Evolutionary conservation across 768 basidiomycete genomes (phyloP).

Genomic region (Mycena latifolia): DNA sequence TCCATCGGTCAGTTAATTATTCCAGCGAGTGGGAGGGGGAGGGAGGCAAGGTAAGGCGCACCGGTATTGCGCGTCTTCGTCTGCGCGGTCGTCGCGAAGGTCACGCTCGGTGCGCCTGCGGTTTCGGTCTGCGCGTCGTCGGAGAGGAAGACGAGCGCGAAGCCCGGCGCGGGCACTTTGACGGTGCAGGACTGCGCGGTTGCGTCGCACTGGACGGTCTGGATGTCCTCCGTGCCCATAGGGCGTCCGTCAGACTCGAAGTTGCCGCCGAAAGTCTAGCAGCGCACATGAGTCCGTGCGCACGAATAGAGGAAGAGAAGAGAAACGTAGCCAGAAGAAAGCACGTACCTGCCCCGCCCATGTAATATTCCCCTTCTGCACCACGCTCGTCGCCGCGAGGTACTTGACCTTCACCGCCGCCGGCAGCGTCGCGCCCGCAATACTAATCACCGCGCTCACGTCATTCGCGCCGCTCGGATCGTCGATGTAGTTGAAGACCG

Average conservation of each 20-base stretch:
- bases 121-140: conserved; percentile 49
- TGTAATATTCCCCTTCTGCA: conserved; percentile 72
- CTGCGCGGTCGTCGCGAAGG: conserved; percentile 69
- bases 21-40: too few species aligned
- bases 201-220: conserved; percentile 70
- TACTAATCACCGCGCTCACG: conserved; percentile 61
- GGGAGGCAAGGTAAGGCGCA: background rate
- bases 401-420: conserved; percentile 63
- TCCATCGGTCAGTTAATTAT: too few species aligned
- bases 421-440: conserved; percentile 53
- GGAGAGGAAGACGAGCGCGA: conserved; percentile 81
- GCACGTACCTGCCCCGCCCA: conserved; percentile 79
- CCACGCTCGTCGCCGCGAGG: conserved; percentile 64
- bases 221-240: conserved; percentile 63
- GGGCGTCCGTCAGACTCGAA: conserved; percentile 79
- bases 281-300: conserved; percentile 40
- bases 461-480: conserved; percentile 50
- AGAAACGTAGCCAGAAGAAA: background rate
- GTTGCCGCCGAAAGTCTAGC: conserved; percentile 68
- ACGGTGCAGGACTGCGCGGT: conserved; percentile 66
- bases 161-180: conserved; percentile 75
- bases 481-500: conserved; percentile 61
- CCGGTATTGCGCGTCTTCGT: conserved; percentile 66
- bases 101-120: conserved; percentile 47
- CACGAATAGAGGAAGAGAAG: conserved; percentile 2